A percentile compares a stretch with the other conserved stretches of the same genome.
phyloP scores from a whole-genome alignment of 306 rosid genomes.

The Cucurbita moschata region DNA sequence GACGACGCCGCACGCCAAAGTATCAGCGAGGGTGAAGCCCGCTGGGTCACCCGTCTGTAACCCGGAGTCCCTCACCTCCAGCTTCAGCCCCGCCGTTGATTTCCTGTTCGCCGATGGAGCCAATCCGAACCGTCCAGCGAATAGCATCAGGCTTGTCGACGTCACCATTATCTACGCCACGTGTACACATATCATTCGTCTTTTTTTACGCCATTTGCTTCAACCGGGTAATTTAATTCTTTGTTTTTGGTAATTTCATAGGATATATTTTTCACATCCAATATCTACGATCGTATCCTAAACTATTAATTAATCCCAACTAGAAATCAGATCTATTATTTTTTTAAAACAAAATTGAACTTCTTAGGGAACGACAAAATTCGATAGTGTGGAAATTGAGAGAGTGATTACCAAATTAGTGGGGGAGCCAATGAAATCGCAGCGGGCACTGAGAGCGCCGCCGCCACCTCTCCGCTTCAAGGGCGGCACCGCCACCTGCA shows the following conservation, averaged over 20 bases:
- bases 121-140: conserved; percentile 91
- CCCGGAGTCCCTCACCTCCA: conserved; percentile 84
- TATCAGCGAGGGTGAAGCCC: conserved; percentile 94
- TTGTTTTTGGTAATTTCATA: too few species aligned
- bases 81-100: conserved; percentile 80
- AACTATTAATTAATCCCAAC: too few species aligned
- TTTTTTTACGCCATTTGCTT: background rate
- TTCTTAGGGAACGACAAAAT: background rate
- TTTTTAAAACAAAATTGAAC: background rate
- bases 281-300: background rate
- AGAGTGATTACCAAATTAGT: conserved; percentile 57
- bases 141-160: conserved; percentile 72
- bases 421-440: conserved; percentile 75
- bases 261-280: background rate
- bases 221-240: too few species aligned
- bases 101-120: conserved; percentile 96
- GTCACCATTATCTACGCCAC: conserved; percentile 61
- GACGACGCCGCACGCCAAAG: conserved; percentile 76
- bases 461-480: conserved; percentile 52
- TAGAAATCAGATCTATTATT: too few species aligned
- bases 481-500: conserved; percentile 51
- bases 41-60: conserved; percentile 96
- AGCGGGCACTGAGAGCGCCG: conserved; percentile 79
- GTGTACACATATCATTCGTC: background rate
- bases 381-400: background rate